Conservation (phyloP, 345 rosid species). For the Camelina neglecta region DNA sequence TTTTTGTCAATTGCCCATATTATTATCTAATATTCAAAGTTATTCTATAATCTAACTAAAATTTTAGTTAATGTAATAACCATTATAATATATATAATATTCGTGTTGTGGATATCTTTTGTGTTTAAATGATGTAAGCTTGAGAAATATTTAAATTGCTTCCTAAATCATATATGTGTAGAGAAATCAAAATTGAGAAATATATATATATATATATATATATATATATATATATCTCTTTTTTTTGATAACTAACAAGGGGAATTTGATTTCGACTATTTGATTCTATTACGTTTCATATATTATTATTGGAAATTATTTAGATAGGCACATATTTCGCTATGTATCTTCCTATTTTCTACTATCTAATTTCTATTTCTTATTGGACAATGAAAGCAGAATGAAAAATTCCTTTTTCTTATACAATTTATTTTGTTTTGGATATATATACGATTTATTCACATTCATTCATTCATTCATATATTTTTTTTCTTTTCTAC, state of each 20-base stretch:
- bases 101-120: neutral
- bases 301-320: too few species aligned
- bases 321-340: neutral
- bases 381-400: neutral
- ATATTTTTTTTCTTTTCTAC: too few species aligned
- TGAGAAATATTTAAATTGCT: neutral
- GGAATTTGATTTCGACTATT: neutral
- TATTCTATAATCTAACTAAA: too few species aligned
- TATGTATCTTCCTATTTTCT: neutral
- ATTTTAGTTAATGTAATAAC: neutral
- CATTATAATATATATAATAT: neutral
- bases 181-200: neutral
- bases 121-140: neutral
- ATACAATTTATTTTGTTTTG: neutral
- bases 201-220: too few species aligned
- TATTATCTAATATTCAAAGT: too few species aligned
- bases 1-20: too few species aligned
- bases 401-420: neutral
- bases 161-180: neutral
- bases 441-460: neutral
- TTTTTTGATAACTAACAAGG: too few species aligned
- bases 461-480: neutral
- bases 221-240: too few species aligned
- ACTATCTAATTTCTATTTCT: neutral
- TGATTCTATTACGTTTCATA: too few species aligned